phyloP scores from a whole-genome alignment of 2,329 filamentous ascomycete genomes.

The Aphanocladium album region DNA sequence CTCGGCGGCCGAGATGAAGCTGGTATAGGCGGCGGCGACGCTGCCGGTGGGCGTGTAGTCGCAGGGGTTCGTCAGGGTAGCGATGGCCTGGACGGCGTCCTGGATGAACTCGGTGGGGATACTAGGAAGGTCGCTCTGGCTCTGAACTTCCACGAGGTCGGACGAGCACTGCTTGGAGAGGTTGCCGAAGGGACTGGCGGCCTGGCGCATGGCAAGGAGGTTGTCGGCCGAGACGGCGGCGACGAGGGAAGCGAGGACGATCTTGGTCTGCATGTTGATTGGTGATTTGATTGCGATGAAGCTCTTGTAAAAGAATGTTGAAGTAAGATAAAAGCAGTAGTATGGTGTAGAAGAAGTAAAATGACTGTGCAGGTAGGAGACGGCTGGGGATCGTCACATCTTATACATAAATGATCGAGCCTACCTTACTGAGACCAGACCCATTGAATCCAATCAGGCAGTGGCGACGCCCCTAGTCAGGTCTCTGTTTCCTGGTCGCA shows the following conservation, averaged over 20 bases:
- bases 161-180: slow-evolving; percentile 20
- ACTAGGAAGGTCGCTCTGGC: slow-evolving; percentile 22
- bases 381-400: no score
- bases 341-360: no score
- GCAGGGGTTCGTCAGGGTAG: slow-evolving; percentile 28
- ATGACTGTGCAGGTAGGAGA: no score
- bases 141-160: slow-evolving; percentile 20
- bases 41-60: slow-evolving; percentile 25
- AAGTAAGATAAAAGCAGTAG: no score
- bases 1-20: slow-evolving; percentile 26
- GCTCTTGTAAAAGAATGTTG: no score
- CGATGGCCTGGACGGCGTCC: slow-evolving; percentile 14
- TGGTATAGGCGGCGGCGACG: slow-evolving; percentile 27
- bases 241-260: slow-evolving; percentile 9
- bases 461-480: no score
- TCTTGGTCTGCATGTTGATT: slow-evolving; percentile 13
- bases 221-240: slow-evolving; percentile 6
- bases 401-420: no score
- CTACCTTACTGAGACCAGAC: no score
- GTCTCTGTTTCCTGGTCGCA: no score
- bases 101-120: slow-evolving; percentile 26
- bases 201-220: slow-evolving; percentile 20
- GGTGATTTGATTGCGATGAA: no score
- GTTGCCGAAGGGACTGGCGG: slow-evolving; percentile 13
- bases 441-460: no score